Evolutionary conservation across 1,139 yeast genomes (phyloP), one percentile per base, ranked within the genome.

Genomic region (Hyphopichia wangnamkhiaoensis): DNA sequence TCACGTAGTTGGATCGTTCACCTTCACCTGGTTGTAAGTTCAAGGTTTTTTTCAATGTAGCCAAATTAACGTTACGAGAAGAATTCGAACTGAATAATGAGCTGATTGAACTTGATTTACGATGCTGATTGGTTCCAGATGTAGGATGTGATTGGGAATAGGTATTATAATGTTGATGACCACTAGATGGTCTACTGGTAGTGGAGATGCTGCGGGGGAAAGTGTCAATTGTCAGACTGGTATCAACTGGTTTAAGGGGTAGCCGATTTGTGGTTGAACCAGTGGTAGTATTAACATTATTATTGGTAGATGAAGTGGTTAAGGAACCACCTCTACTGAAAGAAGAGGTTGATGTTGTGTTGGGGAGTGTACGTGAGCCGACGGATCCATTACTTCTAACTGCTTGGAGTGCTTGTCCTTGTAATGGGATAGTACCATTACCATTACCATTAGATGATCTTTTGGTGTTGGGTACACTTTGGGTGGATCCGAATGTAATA

Each of bases 1-100:
- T 63, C 3, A 84, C 86, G 52, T 84, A 84, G 29, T 63, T 62
- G 1, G 84, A 79, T 26, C 70, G 53, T 36, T 76, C 78, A 24
- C 78, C 80, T 54, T 75, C 79, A 1, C 81, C 80, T 0, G 76
- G 72, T 35, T 67, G 62, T 28, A 71, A 53, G 34, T 59, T 56
- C 28, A 70, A 46, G 2, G 65, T 58, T 49, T 62, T 65, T 44
- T 71, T 72, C 37, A 72, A 54, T 1, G 70, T 50, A 2, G 71
- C 65, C 34, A 72, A 53, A 46, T 68, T 71, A 33, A 69, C 68
- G 44, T 68, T 68, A 27, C 63, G 53, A 42, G 56, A 57, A 0
- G 76, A 69, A 28, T 50, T 56, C 3, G 68, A 47, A 33, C 74
- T 66, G 48, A 58, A 53, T 12, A 69, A 53, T 1, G 76, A 71